These are phyloP conservation scores for Elaeis guineensis DNA, from an alignment of 176 grass and related monocot genomes.

Conservation along the genomic window DNA sequence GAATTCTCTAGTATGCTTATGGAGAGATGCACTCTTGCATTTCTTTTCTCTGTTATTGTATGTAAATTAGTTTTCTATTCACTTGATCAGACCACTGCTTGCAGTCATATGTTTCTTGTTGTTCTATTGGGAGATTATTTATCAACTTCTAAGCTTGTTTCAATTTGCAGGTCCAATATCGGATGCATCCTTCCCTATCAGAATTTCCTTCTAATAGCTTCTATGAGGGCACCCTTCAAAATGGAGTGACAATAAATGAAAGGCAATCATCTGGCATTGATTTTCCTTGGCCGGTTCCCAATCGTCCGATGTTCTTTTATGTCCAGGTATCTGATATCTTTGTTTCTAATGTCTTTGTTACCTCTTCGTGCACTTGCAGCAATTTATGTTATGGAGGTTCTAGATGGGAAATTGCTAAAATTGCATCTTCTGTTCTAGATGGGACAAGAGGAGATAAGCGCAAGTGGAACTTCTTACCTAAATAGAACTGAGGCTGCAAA, in stretches of 20 bases:
- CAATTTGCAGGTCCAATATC: slow-evolving; percentile 81
- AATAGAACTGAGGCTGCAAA: slow-evolving; percentile 99
- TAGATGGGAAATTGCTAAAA: background rate
- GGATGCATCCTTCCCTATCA: slow-evolving; percentile 97
- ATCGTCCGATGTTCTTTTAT: slow-evolving; percentile 99
- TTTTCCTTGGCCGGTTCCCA: slow-evolving; percentile 98
- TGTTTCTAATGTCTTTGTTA: background rate
- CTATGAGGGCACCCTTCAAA: slow-evolving; percentile 98
- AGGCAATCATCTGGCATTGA: slow-evolving; percentile 87
- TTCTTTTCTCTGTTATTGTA: too few relatives aligned
- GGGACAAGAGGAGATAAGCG: slow-evolving; percentile 99
- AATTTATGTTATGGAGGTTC: background rate
- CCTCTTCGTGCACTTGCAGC: background rate
- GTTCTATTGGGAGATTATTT: too few relatives aligned
- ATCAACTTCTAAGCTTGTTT: background rate
- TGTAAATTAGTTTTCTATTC: too few relatives aligned
- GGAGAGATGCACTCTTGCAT: too few relatives aligned
- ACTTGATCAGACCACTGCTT: too few relatives aligned
- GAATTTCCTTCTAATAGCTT: slow-evolving; percentile 99
- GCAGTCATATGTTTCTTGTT: too few relatives aligned
- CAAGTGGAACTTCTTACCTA: slow-evolving; percentile 94
- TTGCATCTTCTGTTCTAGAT: slow-evolving; percentile 50
- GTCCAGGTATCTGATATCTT: slow-evolving; percentile 56
- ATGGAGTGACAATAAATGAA: slow-evolving; percentile 98
- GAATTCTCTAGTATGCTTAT: too few relatives aligned